Evolutionary conservation across 768 basidiomycete species (phyloP), one percentile per base, ranked within the genome.

Genomic region (Suillus variegatus): DNA sequence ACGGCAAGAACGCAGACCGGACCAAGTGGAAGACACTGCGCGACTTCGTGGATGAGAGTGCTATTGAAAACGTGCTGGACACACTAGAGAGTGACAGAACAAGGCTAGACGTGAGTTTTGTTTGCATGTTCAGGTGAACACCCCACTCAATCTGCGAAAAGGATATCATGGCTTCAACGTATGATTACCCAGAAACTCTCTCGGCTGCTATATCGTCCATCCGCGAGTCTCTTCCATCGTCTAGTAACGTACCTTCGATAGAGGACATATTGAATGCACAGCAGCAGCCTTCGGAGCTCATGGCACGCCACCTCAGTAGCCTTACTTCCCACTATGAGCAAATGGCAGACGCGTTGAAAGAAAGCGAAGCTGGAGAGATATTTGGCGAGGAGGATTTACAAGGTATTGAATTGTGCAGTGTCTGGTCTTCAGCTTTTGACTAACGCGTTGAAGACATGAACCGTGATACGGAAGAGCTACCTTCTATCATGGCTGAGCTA

Each of bases 41-140:
- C 41, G 92, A 94, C 73, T 94, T 95, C 74, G 91, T 94, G 43
- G 91, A 94, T 69, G 93, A 95, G 69, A 83, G 87, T 38, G 90
- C 87, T 8, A 88, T 94, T 44, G 93, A 95, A 62, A 90, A 92
- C 67, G 82, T 87, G 22, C 73, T 90, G 55, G 93, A 94, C 62
- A 82, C 81, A 1, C 85, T 94, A 57, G 93, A 95, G 70, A 82
- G 79, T 63, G 91, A 93, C 63, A 80, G 92, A 57, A 81, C 79
- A 67, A 79, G 80, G 38, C 77, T 94, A 44, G 92, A 94, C 65
- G 92, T 92, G 67, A 63, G 88, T 78, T 14, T 51, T 57, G 20
- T 61, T 20, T 62, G 13, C 43, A 4, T 20, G 13, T 49, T 62
- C 20, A 40, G 38, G 7, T 51, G 56, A n/a, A 20, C 18, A 12